A percentile compares a stretch with the other conserved stretches of the same genome.
These are phyloP conservation scores for Tulasnella sp. DNA, from an alignment of 768 basidiomycete species.

Conservation along the genomic window DNA sequence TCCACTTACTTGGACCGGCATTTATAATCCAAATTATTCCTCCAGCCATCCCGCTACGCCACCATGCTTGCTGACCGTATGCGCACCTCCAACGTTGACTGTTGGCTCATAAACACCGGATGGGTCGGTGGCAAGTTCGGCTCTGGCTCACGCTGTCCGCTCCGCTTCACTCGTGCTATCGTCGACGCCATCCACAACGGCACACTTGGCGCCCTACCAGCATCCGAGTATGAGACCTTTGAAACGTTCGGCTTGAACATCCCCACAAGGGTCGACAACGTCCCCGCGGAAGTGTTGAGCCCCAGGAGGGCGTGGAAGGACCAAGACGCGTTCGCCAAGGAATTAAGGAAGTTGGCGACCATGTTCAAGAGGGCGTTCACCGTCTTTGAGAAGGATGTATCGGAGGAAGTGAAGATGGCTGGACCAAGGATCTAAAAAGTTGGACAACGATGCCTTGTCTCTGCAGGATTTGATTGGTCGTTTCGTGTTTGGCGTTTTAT, in stretches of 20 bases:
- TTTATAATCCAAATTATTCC: too few species aligned
- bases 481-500: too few species aligned
- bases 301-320: constrained; percentile 79
- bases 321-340: constrained; percentile 80
- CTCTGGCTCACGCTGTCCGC: constrained; percentile 85
- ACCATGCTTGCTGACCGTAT: constrained; percentile 94
- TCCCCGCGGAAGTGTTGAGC: constrained; percentile 85
- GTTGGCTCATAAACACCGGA: constrained; percentile 99
- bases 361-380: constrained; percentile 96
- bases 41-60: constrained; percentile 81
- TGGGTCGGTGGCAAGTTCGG: constrained; percentile 95
- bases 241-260: constrained; percentile 69
- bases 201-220: constrained; percentile 50
- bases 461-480: too few species aligned
- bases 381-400: constrained; percentile 80
- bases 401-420: constrained; percentile 65
- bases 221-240: constrained; percentile 74
- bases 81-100: constrained; percentile 76
- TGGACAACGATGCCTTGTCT: too few species aligned
- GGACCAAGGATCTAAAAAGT: constrained; percentile 53
- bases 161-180: constrained; percentile 91
- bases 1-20: not conserved
- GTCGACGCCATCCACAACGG: constrained; percentile 96
- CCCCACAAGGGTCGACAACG: constrained; percentile 72
- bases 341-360: constrained; percentile 74